Evolutionary conservation across 352 stramenopile species (phyloP).

Genomic region (Globisporangium rhizosaccharum): DNA sequence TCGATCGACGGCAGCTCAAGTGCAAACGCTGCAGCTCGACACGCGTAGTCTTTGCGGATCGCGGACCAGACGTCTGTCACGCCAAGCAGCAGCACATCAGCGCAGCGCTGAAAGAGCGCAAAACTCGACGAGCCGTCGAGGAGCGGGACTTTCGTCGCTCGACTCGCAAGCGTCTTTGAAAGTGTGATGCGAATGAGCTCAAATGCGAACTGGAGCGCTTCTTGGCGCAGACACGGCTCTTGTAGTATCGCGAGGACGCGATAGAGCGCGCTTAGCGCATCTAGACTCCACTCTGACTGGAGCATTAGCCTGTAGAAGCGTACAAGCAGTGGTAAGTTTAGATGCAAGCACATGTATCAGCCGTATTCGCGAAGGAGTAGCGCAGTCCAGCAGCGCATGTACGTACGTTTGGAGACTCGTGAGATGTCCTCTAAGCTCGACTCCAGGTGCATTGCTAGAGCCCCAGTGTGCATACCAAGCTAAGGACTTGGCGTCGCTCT

Average conservation of each 20-base stretch:
- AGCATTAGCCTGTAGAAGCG: conserved; percentile 10
- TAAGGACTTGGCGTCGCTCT: not conserved
- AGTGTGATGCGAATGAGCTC: not conserved
- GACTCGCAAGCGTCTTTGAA: not conserved
- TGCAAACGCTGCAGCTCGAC: conserved; percentile 15
- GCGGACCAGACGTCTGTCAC: conserved; percentile 68
- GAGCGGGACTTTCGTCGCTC: not conserved
- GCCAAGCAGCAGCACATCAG: conserved; percentile 33
- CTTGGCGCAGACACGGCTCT: conserved; percentile 35
- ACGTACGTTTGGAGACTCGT: not conserved
- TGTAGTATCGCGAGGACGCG: conserved; percentile 23
- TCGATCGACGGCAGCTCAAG: conserved; percentile 23
- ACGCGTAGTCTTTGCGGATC: conserved; percentile 49
- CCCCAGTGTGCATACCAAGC: conserved; percentile 10
- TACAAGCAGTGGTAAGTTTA: not conserved
- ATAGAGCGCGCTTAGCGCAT: conserved; percentile 10
- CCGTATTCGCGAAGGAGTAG: not conserved
- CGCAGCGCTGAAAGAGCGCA: not conserved
- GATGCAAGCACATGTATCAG: too few relatives aligned
- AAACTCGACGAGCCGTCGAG: not conserved
- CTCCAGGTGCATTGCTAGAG: not conserved
- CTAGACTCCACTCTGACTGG: conserved; percentile 16
- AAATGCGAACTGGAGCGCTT: conserved; percentile 22
- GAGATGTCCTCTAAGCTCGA: conserved; percentile 1
- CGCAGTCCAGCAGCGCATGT: not conserved